A percentile compares a stretch with the other conserved stretches of the same genome.
Evolutionary conservation across 805 yeast species (phyloP).

Genomic region (Candida anglica): DNA sequence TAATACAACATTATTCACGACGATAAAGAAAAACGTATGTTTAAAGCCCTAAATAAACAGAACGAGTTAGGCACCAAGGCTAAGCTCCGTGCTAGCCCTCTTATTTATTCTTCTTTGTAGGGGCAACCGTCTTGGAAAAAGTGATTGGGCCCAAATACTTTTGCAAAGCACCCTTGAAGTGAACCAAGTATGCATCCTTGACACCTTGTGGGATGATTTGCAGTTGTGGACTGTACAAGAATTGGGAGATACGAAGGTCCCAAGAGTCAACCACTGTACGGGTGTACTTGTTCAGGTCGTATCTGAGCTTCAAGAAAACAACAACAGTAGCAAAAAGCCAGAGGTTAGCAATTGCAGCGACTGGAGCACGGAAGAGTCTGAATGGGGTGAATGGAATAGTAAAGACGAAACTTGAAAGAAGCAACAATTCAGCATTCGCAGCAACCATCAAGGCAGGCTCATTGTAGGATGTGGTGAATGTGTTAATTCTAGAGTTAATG

Average conservation of each 20-base stretch:
- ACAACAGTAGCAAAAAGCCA: conserved; percentile 26
- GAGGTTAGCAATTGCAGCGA: conserved; percentile 29
- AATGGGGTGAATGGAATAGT: conserved; percentile 22
- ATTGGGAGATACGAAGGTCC: conserved; percentile 18
- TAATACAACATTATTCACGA: not conserved
- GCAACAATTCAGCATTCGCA: conserved; percentile 31
- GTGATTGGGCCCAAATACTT: conserved; percentile 2
- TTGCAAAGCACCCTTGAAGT: not conserved
- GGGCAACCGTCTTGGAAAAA: not conserved
- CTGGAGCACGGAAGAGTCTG: conserved; percentile 15
- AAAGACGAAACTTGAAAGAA: conserved; percentile 20
- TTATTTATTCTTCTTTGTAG: not conserved
- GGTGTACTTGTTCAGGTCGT: conserved; percentile 27
- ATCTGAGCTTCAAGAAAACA: conserved; percentile 33
- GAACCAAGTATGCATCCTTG: conserved; percentile 1
- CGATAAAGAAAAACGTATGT: not conserved
- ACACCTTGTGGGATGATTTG: conserved; percentile 1
- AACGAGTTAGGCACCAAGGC: no score
- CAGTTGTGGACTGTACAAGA: conserved; percentile 3
- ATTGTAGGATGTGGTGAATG: conserved; percentile 27
- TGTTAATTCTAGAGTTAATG: conserved; percentile 23
- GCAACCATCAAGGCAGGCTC: conserved; percentile 36
- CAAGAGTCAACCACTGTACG: conserved; percentile 41
- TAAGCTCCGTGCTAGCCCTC: no score
- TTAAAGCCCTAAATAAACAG: no score